Conservation (phyloP, 208 protist species). For the Zelonia costaricensis region DNA sequence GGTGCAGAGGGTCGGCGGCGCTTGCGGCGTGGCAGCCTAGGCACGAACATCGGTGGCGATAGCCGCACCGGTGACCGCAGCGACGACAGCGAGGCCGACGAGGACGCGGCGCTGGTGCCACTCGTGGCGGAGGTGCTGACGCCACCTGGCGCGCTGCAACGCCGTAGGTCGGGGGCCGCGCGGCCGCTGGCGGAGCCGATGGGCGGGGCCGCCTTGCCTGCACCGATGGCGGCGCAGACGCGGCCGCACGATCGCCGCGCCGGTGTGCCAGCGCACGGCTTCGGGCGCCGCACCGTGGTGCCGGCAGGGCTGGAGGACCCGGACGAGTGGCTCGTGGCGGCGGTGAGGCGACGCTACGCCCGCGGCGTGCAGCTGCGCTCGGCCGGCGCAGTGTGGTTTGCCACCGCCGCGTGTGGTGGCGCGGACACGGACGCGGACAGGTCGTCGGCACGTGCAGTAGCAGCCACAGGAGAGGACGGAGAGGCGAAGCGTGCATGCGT, state of each 20-base stretch:
- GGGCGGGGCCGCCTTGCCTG: too few relatives aligned
- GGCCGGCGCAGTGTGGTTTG: conserved; percentile 5
- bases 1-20: too few relatives aligned
- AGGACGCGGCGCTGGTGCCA: conserved; percentile 15
- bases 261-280: not conserved
- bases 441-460: too few relatives aligned
- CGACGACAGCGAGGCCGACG: not conserved
- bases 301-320: not conserved
- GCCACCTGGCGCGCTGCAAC: not conserved
- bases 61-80: not conserved
- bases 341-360: conserved; percentile 3
- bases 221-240: too few relatives aligned
- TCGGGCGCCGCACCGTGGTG: not conserved
- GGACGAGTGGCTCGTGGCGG: conserved; percentile 4
- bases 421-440: too few relatives aligned
- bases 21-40: not conserved
- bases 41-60: not conserved
- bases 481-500: too few relatives aligned
- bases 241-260: too few relatives aligned
- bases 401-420: too few relatives aligned
- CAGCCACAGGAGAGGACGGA: too few relatives aligned
- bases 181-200: too few relatives aligned
- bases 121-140: conserved; percentile 18
- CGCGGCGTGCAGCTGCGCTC: conserved; percentile 6
- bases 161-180: too few relatives aligned